Evolutionary conservation across 1,139 yeast species (phyloP), one percentile per base, ranked within the genome.

Genomic region (Zhuliangozyma blackwelliae): DNA sequence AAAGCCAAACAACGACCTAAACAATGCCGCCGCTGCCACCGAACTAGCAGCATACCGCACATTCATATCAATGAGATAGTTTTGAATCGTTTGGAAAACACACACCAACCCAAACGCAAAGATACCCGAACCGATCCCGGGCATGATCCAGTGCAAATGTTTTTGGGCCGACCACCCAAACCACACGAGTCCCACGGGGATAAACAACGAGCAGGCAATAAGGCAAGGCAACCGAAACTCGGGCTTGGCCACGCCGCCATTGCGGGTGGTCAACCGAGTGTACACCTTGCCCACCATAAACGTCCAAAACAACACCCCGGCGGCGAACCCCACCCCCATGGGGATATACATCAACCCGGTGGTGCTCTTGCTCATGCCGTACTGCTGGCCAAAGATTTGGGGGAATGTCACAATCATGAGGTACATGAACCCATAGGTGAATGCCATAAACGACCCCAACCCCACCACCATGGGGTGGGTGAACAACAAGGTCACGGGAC

Each of bases 391-490:
- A 40, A 56, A 69, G 11, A 69, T 63, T 5, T 57, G 50, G 2
- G 73, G 75, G 48, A 68, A 68, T 0, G 74, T 67, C 9, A 67
- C 68, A 38, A 69, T 66, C 69, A 69, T 62, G 43, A 69, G 55
- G 50, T 69, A 69, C 71, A 69, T 63, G 49, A 68, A 68, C 10
- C 74, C 75, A 43, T 69, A 68, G 20, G 70, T 64, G 51, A 69
- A 66, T 2, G 75, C 74, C 65, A 69, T 61, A 39, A 68, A 67
- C 16, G 72, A 61, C 1, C 75, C 75, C 38, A 69, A 54, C 0
- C 74, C 74, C 33, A 68, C 55, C 25, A 69, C 57, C 68, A 69
- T 65, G 7, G 74, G 73, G 43, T 69, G 70, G n/a, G 71, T 66
- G 42, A 63, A 59, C 23, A 69, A 54, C 27, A 69, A 52, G 33